phyloP scores from a whole-genome alignment of 495 filamentous ascomycete species.

The Penicillium simplicissimum region DNA sequence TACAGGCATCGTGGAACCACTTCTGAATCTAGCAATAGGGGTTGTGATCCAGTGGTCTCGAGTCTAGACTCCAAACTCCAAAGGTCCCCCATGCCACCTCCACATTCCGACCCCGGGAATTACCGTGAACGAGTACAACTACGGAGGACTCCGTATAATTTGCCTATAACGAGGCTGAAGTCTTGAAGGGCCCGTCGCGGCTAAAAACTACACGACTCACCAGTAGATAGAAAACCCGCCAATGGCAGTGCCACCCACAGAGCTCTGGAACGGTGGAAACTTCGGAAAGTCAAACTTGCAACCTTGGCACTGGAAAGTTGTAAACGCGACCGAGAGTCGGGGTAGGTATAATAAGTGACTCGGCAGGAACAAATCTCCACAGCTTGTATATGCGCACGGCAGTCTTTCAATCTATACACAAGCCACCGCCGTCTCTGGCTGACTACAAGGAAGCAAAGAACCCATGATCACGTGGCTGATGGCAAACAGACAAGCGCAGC shows the following conservation, averaged over 20 bases:
- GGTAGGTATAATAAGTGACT: neutral
- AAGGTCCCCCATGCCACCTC: too few relatives aligned
- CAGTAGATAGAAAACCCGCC: neutral
- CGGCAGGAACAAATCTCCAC: neutral
- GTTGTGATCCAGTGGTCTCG: too few relatives aligned
- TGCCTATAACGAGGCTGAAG: too few relatives aligned
- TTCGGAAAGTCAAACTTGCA: too few relatives aligned
- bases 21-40: too few relatives aligned
- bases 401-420: neutral
- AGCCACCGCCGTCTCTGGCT: neutral
- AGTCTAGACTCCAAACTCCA: too few relatives aligned
- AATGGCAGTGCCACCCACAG: neutral
- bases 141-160: too few relatives aligned
- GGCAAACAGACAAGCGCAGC: neutral
- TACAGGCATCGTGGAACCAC: too few relatives aligned
- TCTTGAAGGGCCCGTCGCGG: neutral
- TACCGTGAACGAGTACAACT: too few relatives aligned
- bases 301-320: too few relatives aligned
- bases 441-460: neutral
- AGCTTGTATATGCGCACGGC: neutral
- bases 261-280: too few relatives aligned
- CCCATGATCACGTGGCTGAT: neutral
- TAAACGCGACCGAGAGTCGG: neutral
- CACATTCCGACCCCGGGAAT: too few relatives aligned
- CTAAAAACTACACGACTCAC: neutral